Evolutionary conservation across 352 stramenopile genomes (phyloP).

Genomic region (Globisporangium spiculum): DNA sequence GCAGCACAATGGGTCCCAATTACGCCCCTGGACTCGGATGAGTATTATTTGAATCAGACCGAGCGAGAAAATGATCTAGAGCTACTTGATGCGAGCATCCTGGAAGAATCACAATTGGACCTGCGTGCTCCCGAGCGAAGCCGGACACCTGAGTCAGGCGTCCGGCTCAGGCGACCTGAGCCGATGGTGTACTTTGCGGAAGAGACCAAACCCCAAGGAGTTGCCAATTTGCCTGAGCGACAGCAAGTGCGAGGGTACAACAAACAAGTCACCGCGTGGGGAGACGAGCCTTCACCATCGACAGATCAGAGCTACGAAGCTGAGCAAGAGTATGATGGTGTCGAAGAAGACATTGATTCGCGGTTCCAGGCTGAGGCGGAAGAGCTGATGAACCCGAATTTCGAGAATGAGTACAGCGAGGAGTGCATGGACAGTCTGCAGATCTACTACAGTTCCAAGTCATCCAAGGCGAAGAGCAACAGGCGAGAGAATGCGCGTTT

Average conservation of each 20-base stretch:
- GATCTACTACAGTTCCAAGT: slow-evolving; percentile 56
- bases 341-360: slow-evolving; percentile 30
- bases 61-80: slow-evolving; percentile 40
- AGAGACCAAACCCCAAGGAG: slow-evolving; percentile 9
- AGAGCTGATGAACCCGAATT: slow-evolving; percentile 78
- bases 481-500: slow-evolving; percentile 12
- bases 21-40: slow-evolving; percentile 30
- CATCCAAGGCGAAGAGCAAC: slow-evolving; percentile 22
- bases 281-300: background rate
- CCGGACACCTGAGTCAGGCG: slow-evolving; percentile 25
- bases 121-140: slow-evolving; percentile 59
- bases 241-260: background rate
- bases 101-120: slow-evolving; percentile 49
- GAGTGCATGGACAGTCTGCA: slow-evolving; percentile 77
- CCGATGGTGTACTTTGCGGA: slow-evolving; percentile 30
- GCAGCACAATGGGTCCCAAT: slow-evolving; percentile 50
- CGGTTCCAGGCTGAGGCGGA: slow-evolving; percentile 57
- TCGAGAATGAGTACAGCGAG: slow-evolving; percentile 75
- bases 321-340: slow-evolving; percentile 16
- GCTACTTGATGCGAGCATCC: slow-evolving; percentile 40
- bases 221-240: background rate
- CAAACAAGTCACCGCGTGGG: slow-evolving; percentile 6
- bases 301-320: background rate
- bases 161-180: slow-evolving; percentile 22
- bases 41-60: slow-evolving; percentile 21